These are phyloP conservation scores for Tagetes erecta DNA, from an alignment of 129 eudicot species.

Conservation along the genomic window DNA sequence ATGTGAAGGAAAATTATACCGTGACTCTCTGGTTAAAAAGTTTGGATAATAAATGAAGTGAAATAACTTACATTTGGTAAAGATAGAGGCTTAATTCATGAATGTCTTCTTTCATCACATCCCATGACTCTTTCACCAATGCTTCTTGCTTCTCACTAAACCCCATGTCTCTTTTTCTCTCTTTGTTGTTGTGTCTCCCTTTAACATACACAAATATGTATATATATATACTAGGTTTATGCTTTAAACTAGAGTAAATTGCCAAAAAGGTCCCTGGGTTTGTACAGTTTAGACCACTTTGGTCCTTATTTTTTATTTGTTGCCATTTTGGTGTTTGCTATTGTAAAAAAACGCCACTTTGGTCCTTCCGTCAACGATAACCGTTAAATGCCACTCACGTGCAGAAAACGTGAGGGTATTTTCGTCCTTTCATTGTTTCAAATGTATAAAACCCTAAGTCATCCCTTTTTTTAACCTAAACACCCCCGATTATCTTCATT, in stretches of 20 bases:
- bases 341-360: no score
- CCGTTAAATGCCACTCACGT: no score
- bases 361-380: no score
- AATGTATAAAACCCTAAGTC: no score
- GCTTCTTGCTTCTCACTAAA: conserved; percentile 68
- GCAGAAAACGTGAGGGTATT: no score
- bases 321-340: no score
- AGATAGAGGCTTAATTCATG: conserved; percentile 53
- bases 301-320: no score
- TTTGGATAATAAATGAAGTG: background rate
- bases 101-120: conserved; percentile 53
- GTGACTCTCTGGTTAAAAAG: background rate
- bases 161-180: conserved; percentile 33
- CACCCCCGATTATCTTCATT: no score
- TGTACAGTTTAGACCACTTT: no score
- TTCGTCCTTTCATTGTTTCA: no score
- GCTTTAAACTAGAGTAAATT: background rate
- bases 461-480: no score
- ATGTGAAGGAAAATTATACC: background rate
- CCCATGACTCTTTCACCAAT: conserved; percentile 82
- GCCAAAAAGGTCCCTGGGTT: no score
- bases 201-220: background rate
- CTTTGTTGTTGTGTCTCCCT: conserved; percentile 21
- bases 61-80: conserved; percentile 50
- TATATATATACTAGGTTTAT: conserved; percentile 5